These are phyloP conservation scores for Petunia axillaris DNA, from an alignment of 257 asterid species.

Conservation along the genomic window DNA sequence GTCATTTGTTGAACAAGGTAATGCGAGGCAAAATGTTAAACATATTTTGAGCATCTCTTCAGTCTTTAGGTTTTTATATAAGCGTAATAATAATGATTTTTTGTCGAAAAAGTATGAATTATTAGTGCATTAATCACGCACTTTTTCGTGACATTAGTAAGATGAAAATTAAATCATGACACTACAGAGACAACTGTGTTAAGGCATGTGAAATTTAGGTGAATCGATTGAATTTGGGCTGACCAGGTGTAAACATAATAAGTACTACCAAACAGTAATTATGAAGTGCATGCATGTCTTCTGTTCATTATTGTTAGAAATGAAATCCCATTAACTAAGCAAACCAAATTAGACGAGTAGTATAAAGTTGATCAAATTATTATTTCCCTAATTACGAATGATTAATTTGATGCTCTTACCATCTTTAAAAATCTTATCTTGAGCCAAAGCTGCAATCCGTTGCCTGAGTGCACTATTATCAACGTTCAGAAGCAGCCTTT, in stretches of 20 bases:
- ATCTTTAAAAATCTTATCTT: conserved; percentile 91
- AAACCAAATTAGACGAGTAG: neutral
- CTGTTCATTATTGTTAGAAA: neutral
- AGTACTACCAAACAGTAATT: neutral
- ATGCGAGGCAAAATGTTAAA: no score
- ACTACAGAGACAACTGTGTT: neutral
- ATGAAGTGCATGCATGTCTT: conserved; percentile 17
- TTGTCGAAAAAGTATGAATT: neutral
- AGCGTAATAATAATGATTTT: no score
- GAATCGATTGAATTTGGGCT: neutral
- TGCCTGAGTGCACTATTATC: conserved; percentile 90
- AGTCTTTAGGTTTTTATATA: no score
- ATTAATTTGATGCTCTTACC: conserved; percentile 42
- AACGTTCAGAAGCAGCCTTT: conserved; percentile 76
- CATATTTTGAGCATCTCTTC: no score
- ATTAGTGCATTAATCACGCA: conserved; percentile 1
- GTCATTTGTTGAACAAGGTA: no score
- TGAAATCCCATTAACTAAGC: neutral
- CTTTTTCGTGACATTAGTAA: neutral
- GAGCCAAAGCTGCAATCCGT: conserved; percentile 93
- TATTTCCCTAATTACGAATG: neutral
- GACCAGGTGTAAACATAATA: conserved; percentile 17
- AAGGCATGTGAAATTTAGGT: conserved; percentile 9
- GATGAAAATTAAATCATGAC: neutral
- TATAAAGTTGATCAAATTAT: neutral